Evolutionary conservation across 805 yeast genomes (phyloP).

Genomic region (Vanderwaltozyma yarrowii): DNA sequence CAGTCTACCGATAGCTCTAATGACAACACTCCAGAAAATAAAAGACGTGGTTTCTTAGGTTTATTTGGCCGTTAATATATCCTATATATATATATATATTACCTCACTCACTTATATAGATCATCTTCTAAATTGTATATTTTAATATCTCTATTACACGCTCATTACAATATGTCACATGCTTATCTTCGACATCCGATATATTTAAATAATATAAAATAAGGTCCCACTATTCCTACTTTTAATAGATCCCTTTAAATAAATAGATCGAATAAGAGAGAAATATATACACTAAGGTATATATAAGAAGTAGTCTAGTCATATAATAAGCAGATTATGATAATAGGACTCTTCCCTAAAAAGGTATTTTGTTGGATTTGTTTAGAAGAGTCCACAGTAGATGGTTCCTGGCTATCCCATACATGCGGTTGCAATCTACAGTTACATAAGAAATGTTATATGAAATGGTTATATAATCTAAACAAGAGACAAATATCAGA

Average conservation of each 20-base stretch:
- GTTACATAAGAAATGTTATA: conserved; percentile 21
- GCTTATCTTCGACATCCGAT: too few relatives aligned
- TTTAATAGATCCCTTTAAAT: too few relatives aligned
- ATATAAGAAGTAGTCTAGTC: neutral
- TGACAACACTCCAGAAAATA: conserved; percentile 14
- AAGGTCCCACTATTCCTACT: too few relatives aligned
- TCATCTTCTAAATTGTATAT: too few relatives aligned
- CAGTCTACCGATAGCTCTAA: conserved; percentile 1
- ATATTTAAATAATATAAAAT: too few relatives aligned
- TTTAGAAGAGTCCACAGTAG: conserved; percentile 14
- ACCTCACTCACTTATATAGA: too few relatives aligned
- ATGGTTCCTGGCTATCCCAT: conserved; percentile 17
- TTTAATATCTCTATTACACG: too few relatives aligned
- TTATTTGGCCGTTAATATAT: conserved; percentile 45
- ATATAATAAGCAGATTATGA: neutral
- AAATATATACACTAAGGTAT: too few relatives aligned
- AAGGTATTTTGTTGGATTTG: conserved; percentile 24
- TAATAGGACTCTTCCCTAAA: neutral
- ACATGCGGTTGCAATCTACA: conserved; percentile 25
- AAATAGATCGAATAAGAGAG: too few relatives aligned
- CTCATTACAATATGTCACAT: too few relatives aligned
- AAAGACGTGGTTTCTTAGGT: conserved; percentile 66
- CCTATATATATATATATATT: too few relatives aligned
- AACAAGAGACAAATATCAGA: conserved; percentile 1
- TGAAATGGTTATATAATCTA: conserved; percentile 15